A percentile compares a stretch with the other conserved stretches of the same genome.
Evolutionary conservation across 1,284 basidiomycete genomes (phyloP).

Genomic region (Apiotrichum gamsii): DNA sequence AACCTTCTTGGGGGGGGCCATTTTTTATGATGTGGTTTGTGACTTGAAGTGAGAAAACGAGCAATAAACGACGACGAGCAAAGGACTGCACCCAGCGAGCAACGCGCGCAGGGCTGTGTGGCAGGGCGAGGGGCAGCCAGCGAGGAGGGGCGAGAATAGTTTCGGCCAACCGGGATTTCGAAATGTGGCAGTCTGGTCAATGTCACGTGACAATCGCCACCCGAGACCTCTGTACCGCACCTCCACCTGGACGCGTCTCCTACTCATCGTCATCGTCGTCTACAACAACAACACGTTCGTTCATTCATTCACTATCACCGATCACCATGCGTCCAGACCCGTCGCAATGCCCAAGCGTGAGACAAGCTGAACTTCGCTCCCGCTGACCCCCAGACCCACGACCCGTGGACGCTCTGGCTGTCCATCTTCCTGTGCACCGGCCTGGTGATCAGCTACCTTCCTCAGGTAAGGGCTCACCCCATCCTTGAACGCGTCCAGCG

Average conservation of each 20-base stretch:
- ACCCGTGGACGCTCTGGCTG: slow-evolving; percentile 56
- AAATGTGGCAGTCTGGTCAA: no score
- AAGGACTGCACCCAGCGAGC: no score
- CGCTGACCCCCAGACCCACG: slow-evolving; percentile 11
- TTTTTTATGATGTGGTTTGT: slow-evolving; percentile 3
- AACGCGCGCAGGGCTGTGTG: no score
- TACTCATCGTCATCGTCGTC: no score
- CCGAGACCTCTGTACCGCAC: no score
- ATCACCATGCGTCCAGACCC: slow-evolving; percentile 1
- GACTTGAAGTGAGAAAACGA: background rate
- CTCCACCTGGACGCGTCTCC: no score
- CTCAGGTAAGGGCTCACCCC: slow-evolving; percentile 58
- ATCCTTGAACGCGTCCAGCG: background rate
- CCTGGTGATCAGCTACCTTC: slow-evolving; percentile 77
- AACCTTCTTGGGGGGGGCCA: slow-evolving; percentile 48
- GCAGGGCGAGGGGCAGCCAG: no score
- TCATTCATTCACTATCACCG: background rate
- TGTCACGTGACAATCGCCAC: no score
- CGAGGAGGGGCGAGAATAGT: no score
- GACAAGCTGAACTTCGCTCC: background rate
- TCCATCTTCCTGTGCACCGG: slow-evolving; percentile 70
- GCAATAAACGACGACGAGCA: no score
- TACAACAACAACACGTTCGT: no score
- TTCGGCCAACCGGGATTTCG: no score
- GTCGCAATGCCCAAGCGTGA: slow-evolving; percentile 14